Base-by-base conservation (phyloP, 2,329 filamentous ascomycete genomes). In the Botryotinia calthae region DNA sequence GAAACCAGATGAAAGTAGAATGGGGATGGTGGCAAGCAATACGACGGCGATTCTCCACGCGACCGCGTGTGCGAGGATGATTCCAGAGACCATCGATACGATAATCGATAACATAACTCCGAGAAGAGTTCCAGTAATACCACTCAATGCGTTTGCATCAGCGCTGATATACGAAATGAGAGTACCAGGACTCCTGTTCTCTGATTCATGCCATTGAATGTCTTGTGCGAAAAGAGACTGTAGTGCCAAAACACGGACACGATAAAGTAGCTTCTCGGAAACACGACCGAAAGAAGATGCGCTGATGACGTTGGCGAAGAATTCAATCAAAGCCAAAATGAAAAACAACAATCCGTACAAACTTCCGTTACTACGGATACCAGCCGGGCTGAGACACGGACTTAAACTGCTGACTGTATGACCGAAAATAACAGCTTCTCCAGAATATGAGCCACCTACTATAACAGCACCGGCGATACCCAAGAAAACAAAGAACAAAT, bases 1-100 rank as follows among this genome's bases (percentile, higher is more conserved):
- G 37, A 69, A 69, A n/a, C 66, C 66, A 18, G 40, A 58, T 59
- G 34, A 40, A 37, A 69, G 54, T 28, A 69, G 40, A 42, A 69
- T n/a, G 12, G 66, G 66, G 31, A 90, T 89, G 0, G 89, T 93
- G 6, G 88, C 90, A 0, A 94, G 84, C 12, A 93, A 86, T 34
- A 94, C 91, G 18, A 94, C 80, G 0, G 91, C 91, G 72, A 94
- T 92, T 79, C 88, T 91, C 92, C 92, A 94, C 6, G 90, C 89
- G 66, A 94, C 84, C 63, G 92, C 88, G 75, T 92, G 90, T 0
- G 91, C 88, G 18, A 93, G 79, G 46, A 91, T 87, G 70, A 94
- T 89, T 2, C 89, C 90, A 0, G 87, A 87, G 16, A 93, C 76
- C 58, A 93, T 88, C 80, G 91, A 93, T 75, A 93, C 86, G 5